phyloP scores from a whole-genome alignment of 352 stramenopile genomes.

The Globisporangium orthogonon region DNA sequence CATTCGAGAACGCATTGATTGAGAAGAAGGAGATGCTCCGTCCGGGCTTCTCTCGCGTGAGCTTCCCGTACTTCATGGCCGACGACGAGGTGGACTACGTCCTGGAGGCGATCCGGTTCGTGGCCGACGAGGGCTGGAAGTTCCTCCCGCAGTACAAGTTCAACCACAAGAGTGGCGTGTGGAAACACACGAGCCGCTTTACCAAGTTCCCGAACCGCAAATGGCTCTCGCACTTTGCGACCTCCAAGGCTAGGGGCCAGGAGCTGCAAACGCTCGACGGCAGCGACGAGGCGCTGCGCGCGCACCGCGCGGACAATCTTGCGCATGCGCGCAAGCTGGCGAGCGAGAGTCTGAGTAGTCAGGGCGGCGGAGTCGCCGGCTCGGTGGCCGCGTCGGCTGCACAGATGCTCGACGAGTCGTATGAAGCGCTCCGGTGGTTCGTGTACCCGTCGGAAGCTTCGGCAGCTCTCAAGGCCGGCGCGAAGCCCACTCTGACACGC shows the following conservation, averaged over 20 bases:
- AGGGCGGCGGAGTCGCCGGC: constrained; percentile 2
- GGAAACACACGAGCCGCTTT: constrained; percentile 72
- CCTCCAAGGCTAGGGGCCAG: constrained; percentile 16
- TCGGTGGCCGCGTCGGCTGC: constrained; percentile 27
- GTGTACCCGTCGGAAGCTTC: constrained; percentile 67
- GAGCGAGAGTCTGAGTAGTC: constrained; percentile 5
- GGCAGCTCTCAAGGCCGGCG: constrained; percentile 84
- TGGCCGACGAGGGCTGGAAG: constrained; percentile 89
- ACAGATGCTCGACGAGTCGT: constrained; percentile 45
- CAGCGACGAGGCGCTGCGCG: constrained; percentile 16
- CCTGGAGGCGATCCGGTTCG: constrained; percentile 88
- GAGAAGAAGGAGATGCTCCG: constrained; percentile 90
- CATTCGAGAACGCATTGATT: constrained; percentile 83
- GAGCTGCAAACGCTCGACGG: not conserved
- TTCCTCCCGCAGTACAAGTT: constrained; percentile 94
- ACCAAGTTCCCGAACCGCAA: constrained; percentile 48
- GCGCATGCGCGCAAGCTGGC: constrained; percentile 26
- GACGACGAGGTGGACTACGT: constrained; percentile 92
- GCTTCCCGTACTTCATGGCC: constrained; percentile 85
- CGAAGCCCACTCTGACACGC: constrained; percentile 54
- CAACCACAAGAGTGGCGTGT: constrained; percentile 93
- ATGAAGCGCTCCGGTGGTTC: constrained; percentile 67
- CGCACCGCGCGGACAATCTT: constrained; percentile 39
- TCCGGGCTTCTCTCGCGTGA: constrained; percentile 93
- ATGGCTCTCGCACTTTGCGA: constrained; percentile 50